phyloP scores from a whole-genome alignment of 768 basidiomycete species.

The Gautieria morchelliformis region DNA sequence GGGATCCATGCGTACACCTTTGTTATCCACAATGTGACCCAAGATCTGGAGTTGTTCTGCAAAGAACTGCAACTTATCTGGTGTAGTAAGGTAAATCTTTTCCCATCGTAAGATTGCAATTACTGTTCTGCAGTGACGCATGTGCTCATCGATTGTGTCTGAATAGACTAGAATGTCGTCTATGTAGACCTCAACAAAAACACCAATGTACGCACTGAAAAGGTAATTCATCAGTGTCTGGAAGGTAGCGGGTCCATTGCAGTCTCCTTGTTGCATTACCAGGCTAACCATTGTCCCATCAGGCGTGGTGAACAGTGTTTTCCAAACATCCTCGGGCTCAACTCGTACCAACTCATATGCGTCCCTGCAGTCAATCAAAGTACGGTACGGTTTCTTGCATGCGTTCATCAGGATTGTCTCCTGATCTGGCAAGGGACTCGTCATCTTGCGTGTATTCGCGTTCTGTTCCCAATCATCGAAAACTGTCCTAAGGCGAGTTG shows the following conservation, averaged over 20 bases:
- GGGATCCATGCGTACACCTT: constrained; percentile 18
- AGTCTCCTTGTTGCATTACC: constrained; percentile 36
- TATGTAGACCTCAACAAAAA: constrained; percentile 14
- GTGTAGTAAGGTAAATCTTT: constrained; percentile 23
- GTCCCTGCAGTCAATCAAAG: constrained; percentile 2
- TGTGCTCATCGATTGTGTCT: constrained; percentile 18
- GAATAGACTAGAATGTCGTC: constrained; percentile 19
- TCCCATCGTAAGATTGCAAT: constrained; percentile 24
- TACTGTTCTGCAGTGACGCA: constrained; percentile 21
- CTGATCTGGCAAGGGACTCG: constrained; percentile 3
- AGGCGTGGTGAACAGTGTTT: constrained; percentile 23
- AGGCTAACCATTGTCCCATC: constrained; percentile 29
- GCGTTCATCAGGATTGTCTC: constrained; percentile 5
- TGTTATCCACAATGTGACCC: constrained; percentile 11
- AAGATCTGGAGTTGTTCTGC: constrained; percentile 12
- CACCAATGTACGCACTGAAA: constrained; percentile 12
- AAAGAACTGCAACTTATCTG: constrained; percentile 20
- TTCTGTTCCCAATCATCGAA: constrained; percentile 9
- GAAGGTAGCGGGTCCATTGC: constrained; percentile 26
- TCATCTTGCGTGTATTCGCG: constrained; percentile 3
- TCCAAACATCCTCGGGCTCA: not conserved
- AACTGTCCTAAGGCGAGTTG: not conserved
- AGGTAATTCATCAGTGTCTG: constrained; percentile 12
- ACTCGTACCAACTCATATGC: constrained; percentile 14
- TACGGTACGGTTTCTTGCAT: not conserved